Percentiles rank a stretch among this genome's conserved stretches.
These are phyloP conservation scores for Mimosa pudica DNA, from an alignment of 306 rosid genomes.

Conservation along the genomic window DNA sequence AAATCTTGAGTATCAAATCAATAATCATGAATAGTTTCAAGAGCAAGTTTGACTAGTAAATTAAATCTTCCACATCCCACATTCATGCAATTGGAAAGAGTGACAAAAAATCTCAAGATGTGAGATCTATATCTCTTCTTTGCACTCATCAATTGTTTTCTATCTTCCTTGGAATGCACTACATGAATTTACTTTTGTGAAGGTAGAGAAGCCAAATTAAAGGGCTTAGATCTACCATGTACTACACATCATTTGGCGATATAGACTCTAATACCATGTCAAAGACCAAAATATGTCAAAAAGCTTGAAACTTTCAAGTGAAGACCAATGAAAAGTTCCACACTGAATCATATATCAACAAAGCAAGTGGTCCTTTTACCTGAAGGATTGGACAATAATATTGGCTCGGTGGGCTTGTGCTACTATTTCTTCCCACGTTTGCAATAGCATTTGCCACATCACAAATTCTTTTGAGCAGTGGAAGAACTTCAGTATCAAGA, in stretches of 20 bases:
- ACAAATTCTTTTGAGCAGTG: constrained; percentile 62
- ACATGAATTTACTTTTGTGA: neutral
- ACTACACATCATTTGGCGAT: neutral
- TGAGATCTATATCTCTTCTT: neutral
- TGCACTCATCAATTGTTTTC: neutral
- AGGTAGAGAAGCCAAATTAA: neutral
- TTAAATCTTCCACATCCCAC: neutral
- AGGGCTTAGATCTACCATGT: neutral
- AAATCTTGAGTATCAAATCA: neutral
- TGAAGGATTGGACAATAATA: constrained; percentile 93
- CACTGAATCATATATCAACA: neutral
- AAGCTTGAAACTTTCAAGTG: neutral
- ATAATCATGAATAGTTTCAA: neutral
- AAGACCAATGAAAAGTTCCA: neutral
- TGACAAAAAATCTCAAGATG: neutral
- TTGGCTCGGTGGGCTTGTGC: constrained; percentile 61
- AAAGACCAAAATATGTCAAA: neutral
- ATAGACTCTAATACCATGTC: neutral
- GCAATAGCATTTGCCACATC: constrained; percentile 58
- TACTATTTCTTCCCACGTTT: constrained; percentile 40
- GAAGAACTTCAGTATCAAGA: constrained; percentile 87
- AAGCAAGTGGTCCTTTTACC: constrained; percentile 49
- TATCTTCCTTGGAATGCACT: neutral
- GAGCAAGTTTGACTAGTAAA: neutral
- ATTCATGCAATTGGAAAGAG: neutral